Evolutionary conservation across 2,329 filamentous ascomycete species (phyloP).

Genomic region (Apiospora phragmitis): DNA sequence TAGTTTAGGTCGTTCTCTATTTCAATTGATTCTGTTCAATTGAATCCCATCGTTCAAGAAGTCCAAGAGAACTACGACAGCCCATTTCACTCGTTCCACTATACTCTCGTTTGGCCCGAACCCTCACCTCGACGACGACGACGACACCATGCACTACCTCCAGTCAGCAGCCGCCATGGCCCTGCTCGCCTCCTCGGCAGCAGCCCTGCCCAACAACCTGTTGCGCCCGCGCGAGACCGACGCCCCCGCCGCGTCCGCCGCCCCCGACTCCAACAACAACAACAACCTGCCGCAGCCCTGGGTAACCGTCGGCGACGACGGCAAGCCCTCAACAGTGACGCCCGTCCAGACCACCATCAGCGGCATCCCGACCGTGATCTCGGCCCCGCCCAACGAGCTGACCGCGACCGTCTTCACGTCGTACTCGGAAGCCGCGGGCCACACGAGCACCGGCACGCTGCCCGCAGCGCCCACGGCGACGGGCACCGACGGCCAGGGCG

Average conservation of each 20-base stretch:
- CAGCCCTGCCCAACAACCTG: conserved; percentile 24
- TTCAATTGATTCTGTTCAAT: background rate
- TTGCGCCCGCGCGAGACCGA: conserved; percentile 9
- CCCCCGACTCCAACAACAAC: conserved; percentile 28
- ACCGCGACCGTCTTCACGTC: conserved; percentile 38
- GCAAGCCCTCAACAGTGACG: conserved; percentile 49
- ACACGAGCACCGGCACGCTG: conserved; percentile 42
- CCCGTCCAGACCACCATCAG: conserved; percentile 47
- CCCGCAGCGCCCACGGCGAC: conserved; percentile 45
- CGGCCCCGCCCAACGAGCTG: conserved; percentile 42
- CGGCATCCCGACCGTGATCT: conserved; percentile 44
- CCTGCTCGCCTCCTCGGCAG: conserved; percentile 25
- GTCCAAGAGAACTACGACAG: background rate
- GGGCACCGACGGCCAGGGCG: conserved; percentile 42
- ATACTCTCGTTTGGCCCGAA: background rate
- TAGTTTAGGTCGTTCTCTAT: background rate
- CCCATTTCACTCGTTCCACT: background rate
- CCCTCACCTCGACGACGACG: background rate
- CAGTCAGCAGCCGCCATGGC: conserved; percentile 21
- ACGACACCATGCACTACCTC: background rate
- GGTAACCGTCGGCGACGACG: conserved; percentile 51
- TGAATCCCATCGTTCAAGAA: background rate
- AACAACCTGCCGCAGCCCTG: conserved; percentile 44
- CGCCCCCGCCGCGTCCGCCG: conserved; percentile 21
- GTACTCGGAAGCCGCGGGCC: conserved; percentile 29